A percentile compares a stretch with the other conserved stretches of the same genome.
Conservation (phyloP, 2,329 filamentous ascomycete species). For the Acephala macrosclerotiorum region DNA sequence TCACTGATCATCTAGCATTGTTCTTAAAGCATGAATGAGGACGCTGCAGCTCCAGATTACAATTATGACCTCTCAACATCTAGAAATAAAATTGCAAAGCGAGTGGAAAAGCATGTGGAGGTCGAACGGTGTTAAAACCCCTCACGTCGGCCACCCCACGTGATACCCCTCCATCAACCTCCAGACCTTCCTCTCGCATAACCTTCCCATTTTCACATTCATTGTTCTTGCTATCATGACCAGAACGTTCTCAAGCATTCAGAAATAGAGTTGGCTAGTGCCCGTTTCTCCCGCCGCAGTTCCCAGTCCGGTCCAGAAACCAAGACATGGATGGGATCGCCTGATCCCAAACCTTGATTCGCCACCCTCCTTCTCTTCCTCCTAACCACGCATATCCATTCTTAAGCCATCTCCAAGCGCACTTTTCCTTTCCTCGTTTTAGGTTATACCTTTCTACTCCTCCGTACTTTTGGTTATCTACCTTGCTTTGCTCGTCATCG, state of each 20-base stretch:
- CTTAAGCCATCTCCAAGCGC: neutral
- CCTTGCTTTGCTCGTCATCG: no score
- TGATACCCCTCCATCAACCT: neutral
- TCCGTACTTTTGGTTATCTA: no score
- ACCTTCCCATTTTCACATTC: neutral
- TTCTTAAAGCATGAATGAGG: no score
- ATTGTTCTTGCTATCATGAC: neutral
- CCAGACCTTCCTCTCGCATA: neutral
- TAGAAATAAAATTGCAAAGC: no score
- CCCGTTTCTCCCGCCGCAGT: constrained; percentile 1
- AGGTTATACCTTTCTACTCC: no score
- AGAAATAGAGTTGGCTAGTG: neutral
- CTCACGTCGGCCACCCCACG: no score
- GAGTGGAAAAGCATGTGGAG: no score
- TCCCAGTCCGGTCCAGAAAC: neutral
- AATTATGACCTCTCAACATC: no score
- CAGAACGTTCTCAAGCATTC: neutral
- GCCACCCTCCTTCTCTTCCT: neutral
- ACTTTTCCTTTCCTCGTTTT: no score
- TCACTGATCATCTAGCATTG: no score
- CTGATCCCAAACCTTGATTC: constrained; percentile 7
- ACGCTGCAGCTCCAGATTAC: no score
- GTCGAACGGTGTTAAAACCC: no score
- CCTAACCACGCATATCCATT: neutral
- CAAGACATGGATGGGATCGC: neutral